These are phyloP conservation scores for Hypomyces rosellus DNA, from an alignment of 2,329 filamentous ascomycete genomes.

Conservation along the genomic window DNA sequence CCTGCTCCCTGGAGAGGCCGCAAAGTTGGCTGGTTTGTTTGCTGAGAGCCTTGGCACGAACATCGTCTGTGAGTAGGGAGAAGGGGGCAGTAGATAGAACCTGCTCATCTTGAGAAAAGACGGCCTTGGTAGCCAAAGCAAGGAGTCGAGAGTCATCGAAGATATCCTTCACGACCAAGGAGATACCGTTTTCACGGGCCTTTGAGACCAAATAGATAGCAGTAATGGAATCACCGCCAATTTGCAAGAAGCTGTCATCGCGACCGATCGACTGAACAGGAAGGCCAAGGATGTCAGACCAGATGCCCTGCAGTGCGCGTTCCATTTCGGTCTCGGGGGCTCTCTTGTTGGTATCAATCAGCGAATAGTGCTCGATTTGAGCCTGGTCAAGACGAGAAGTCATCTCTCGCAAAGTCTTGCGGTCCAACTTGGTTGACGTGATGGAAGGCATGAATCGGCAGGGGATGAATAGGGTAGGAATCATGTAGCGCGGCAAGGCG, in stretches of 20 bases:
- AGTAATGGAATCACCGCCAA: slow-evolving; percentile 15
- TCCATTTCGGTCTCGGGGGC: slow-evolving; percentile 5
- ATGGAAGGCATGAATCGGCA: slow-evolving; percentile 7
- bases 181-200: slow-evolving; percentile 9
- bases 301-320: not conserved
- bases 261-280: slow-evolving; percentile 7
- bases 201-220: slow-evolving; percentile 12
- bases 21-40: not conserved
- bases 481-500: slow-evolving; percentile 4
- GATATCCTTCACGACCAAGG: slow-evolving; percentile 9
- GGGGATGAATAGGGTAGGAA: slow-evolving; percentile 8
- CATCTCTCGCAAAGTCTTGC: not conserved
- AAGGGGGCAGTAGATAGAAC: not conserved
- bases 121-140: not conserved
- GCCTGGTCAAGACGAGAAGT: not conserved
- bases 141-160: slow-evolving; percentile 12
- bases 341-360: not conserved
- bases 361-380: slow-evolving; percentile 1
- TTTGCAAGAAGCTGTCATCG: slow-evolving; percentile 14
- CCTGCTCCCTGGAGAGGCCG: not conserved
- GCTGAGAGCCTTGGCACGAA: not conserved
- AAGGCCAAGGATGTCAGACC: not conserved
- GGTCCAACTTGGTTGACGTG: slow-evolving; percentile 9
- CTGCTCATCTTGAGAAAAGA: not conserved
- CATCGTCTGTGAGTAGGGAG: not conserved